Evolutionary conservation across 129 eudicot genomes (phyloP).

Genomic region (Flaveria ramosissima): DNA sequence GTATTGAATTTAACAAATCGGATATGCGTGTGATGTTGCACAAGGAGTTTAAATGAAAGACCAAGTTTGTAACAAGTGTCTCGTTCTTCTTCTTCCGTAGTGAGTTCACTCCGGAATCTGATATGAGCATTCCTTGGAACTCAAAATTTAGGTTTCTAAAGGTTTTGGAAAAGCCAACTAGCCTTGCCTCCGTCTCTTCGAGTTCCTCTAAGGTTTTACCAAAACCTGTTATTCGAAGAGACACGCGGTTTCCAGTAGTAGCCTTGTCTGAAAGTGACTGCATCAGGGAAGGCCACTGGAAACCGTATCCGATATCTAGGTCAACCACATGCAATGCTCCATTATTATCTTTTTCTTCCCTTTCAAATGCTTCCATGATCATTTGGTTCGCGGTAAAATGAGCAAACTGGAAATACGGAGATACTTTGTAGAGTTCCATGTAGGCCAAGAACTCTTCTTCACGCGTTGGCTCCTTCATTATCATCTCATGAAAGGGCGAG

Average conservation of each 20-base stretch:
- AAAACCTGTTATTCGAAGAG: constrained; percentile 61
- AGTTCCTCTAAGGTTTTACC: constrained; percentile 57
- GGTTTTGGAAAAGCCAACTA: constrained; percentile 55
- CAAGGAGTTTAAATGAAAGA: constrained; percentile 48
- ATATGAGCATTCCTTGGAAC: constrained; percentile 47
- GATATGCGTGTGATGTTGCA: constrained; percentile 43
- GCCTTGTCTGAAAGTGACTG: constrained; percentile 80
- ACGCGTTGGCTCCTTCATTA: constrained; percentile 58
- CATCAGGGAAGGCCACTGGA: constrained; percentile 92
- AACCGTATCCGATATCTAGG: constrained; percentile 67
- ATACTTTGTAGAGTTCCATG: constrained; percentile 69
- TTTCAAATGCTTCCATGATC: constrained; percentile 75
- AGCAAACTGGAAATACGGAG: constrained; percentile 85
- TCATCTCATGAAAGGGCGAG: constrained; percentile 67
- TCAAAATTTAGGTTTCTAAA: constrained; percentile 55
- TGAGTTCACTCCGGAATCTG: constrained; percentile 31
- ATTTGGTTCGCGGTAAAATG: constrained; percentile 93
- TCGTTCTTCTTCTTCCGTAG: constrained; percentile 47
- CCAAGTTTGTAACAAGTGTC: constrained; percentile 55
- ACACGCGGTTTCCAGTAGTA: constrained; percentile 33
- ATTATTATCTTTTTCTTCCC: constrained; percentile 41
- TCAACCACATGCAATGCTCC: constrained; percentile 63
- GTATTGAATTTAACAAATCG: constrained; percentile 43
- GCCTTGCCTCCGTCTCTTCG: constrained; percentile 56
- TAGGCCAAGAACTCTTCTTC: constrained; percentile 74